These are phyloP conservation scores for Heimioporus retisporus DNA, from an alignment of 1,284 basidiomycete species.

Conservation along the genomic window DNA sequence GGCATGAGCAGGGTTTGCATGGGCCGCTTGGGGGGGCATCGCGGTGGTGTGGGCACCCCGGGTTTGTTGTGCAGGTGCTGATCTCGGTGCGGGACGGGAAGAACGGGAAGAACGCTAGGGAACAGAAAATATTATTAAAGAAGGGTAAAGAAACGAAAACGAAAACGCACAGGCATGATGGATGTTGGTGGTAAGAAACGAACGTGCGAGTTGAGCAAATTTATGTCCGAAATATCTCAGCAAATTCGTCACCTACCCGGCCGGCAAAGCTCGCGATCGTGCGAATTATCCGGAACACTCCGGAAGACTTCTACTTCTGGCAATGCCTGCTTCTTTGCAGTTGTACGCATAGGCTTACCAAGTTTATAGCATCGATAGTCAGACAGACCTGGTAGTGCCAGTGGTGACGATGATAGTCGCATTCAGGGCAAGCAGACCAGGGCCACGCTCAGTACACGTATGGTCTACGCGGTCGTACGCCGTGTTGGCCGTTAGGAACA, in stretches of 20 bases:
- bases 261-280: slow-evolving; percentile 22
- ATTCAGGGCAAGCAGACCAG: slow-evolving; percentile 20
- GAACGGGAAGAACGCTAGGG: slow-evolving; percentile 69
- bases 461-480: slow-evolving; percentile 28
- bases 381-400: too few relatives aligned
- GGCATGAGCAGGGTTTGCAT: slow-evolving; percentile 54
- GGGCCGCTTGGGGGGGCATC: slow-evolving; percentile 46
- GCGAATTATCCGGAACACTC: slow-evolving; percentile 18
- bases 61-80: slow-evolving; percentile 49
- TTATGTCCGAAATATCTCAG: slow-evolving; percentile 25
- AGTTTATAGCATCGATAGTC: too few relatives aligned
- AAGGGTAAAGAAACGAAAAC: not conserved
- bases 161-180: slow-evolving; percentile 71
- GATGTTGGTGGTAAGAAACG: slow-evolving; percentile 36
- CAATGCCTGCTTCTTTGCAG: slow-evolving; percentile 2
- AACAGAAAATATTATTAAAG: slow-evolving; percentile 5
- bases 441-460: slow-evolving; percentile 7
- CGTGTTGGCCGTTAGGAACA: slow-evolving; percentile 26
- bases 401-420: slow-evolving; percentile 21
- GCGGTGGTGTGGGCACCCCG: slow-evolving; percentile 43
- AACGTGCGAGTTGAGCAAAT: slow-evolving; percentile 21
- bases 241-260: slow-evolving; percentile 27
- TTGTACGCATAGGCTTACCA: not conserved
- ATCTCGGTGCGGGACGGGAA: slow-evolving; percentile 68
- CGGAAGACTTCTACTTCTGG: slow-evolving; percentile 17